Base-by-base conservation (phyloP, 192 early-diverging fungal genomes). In the Linnemannia exigua region DNA sequence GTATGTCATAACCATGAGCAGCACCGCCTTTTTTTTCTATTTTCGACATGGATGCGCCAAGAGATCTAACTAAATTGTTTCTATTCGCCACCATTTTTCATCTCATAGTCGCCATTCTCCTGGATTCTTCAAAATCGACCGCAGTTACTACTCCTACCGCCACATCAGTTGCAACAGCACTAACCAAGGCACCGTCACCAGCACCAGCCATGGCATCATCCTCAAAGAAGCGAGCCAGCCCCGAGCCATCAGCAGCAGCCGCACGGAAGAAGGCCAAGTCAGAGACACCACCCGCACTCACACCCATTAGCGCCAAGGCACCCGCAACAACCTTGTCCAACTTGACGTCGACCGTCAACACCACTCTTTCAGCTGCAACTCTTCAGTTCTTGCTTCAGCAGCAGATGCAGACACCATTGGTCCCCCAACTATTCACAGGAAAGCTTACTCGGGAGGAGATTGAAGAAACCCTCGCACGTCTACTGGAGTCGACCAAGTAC, bases 301-400 rank as follows among this genome's bases (percentile, higher is more conserved):
- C 68, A 41, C 47, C 69, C 3, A 31, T 61, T 20, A 44, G 70
- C 15, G 33, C 50, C n/a, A 51, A 25, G 28, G 15, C 58, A 33
- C n/a, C 7, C 22, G 66, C 81, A 50, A 77, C 70, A 50, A 77
- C 70, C 5, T 38, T 51, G 46, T 74, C 58, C 22, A 33, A 50
- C 22, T 63, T 33, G n/a, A 67, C 52, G 5, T 54, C 74, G 1
- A 46, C 77, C 6, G 28, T 70, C 68, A 79, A 85, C 72, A 84
- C 83, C 5, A 79, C 83, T 5, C 77, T 85, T 22, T 79, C 83
- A 15, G 77, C 83, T 22, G 83, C 73, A 16, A 84, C 82, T 0
- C 76, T 84, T 4, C 82, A 84, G 63, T 84, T 84, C 20, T n/a
- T 84, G 7, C 35, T 84, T 37, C 82, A 84, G 67, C 76, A 84